Base-by-base conservation (phyloP, 2,329 filamentous ascomycete genomes). In the Phoma sp. region DNA sequence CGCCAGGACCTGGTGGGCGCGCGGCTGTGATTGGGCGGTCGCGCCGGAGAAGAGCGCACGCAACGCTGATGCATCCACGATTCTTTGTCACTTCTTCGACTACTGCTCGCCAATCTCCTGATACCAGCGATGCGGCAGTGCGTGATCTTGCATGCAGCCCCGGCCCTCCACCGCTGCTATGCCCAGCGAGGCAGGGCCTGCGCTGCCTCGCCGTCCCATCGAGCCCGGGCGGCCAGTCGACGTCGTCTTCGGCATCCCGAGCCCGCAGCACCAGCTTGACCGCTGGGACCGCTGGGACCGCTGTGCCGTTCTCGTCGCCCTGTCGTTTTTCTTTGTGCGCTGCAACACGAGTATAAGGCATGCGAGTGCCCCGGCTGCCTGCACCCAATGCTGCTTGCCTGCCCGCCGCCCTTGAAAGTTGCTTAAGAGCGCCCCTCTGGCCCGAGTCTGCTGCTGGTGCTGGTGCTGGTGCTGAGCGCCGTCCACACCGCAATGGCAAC, bases 291-390 rank as follows among this genome's bases (percentile, higher is more conserved):
- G 39, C 23, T 22, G 23, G 18, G 48, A 33, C 40, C 40, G 45
- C 36, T 46, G 27, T 7, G 27, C 27, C 27, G 27, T 29, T 29
- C 35, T 40, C 46, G 47, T 35, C 59, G 56, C 59, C 57, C 43
- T 43, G 61, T 65, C 61, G 30, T 52, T 64, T 18, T 65, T 50
- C 56, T 65, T 53, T 37, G 27, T 14, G 38, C 7, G 8, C 27
- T 32, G 40, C 40, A 32, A 13, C 11, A 33, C 36, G 13, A 23
- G 40, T 56, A 56, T 56, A 56, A 56, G 47, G 47, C 43, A 27
- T 24, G 30, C 30, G 27, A 29, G 27, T 13, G 8, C 7, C 40
- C 27, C 27, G 40, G 27, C n/a, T 27, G n/a, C n/a, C 27, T 14
- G 24, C 40, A 27, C 9, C 27, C 6, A 9, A 6, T 7, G 11